Base-by-base conservation (phyloP, 768 basidiomycete species). In the Kwoniella dejecticola region DNA sequence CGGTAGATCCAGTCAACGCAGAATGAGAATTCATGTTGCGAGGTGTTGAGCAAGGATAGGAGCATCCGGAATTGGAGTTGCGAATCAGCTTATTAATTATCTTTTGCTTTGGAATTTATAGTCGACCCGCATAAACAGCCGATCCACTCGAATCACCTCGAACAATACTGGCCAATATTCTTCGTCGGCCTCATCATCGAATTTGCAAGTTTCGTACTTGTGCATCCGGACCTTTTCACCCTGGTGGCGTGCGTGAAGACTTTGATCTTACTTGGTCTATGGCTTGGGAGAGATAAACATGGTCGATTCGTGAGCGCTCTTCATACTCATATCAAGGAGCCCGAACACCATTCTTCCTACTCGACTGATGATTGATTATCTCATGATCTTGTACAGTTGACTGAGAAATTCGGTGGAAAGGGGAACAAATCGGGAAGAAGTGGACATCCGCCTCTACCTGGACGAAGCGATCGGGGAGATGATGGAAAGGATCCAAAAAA, bases 201-300 rank as follows among this genome's bases (percentile, higher is more conserved):
- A 42, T 46, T 57, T 23, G 49, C 40, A 4, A 48, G 53, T 29
- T 70, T 68, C 63, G 61, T 74, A 26, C 31, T 69, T 10, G n/a
- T 70, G 23, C 66, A 68, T 55, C 67, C 67, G 17, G 69, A 70
- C 13, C 38, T 74, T 27, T 70, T 74, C 58, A 70, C 72, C 0
- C 49, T 74, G 0, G 45, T 70, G 1, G 67, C 67, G 24, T 70
- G 69, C 49, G 23, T 74, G 50, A 70, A 74, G 50, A 70, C 72
- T 19, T 54, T 69, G 3, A 21, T 57, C 0, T 61, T 70, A 62
- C 57, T 58, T n/a, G 15, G 45, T 4, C 3, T 70, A 8, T 73
- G 71, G 71, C 52, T 70, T 17, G 68, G 62, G 1, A 41, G 66
- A 13, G 63, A 59, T 23, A 44, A 27, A 29, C 56, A 68, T 41